Percentiles rank a stretch among this genome's conserved stretches.
Evolutionary conservation across 768 basidiomycete genomes (phyloP).

Genomic region (Chlorophyllum brunneum): DNA sequence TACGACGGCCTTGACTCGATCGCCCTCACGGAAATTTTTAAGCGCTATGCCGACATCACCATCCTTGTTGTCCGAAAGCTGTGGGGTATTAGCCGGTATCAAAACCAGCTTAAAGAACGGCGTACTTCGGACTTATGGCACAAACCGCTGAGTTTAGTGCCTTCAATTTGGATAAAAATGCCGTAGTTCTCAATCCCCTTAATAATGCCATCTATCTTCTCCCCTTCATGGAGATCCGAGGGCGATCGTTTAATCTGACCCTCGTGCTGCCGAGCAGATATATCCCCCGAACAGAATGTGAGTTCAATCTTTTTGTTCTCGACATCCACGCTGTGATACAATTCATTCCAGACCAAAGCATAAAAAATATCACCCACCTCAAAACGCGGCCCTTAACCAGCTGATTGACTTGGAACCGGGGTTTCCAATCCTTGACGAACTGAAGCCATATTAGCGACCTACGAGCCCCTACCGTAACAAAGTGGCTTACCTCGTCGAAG

Average conservation of each 20-base stretch:
- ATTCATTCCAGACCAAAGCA: background rate
- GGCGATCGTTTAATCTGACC: conserved; percentile 25
- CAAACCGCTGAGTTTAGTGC: conserved; percentile 78
- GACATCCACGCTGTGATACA: conserved; percentile 55
- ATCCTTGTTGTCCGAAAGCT: conserved; percentile 87
- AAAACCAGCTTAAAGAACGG: conserved; percentile 6
- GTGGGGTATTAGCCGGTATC: conserved; percentile 3
- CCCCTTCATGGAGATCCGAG: conserved; percentile 67
- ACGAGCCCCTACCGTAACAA: background rate
- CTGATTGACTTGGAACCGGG: conserved; percentile 72
- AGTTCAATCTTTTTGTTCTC: conserved; percentile 84
- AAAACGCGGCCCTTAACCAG: conserved; percentile 84
- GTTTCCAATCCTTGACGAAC: conserved; percentile 97
- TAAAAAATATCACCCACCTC: conserved; percentile 41
- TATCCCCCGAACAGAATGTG: conserved; percentile 72
- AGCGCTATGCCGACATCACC: conserved; percentile 78
- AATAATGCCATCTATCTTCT: conserved; percentile 76
- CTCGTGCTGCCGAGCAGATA: conserved; percentile 32
- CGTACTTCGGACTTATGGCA: conserved; percentile 92
- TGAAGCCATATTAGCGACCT: conserved; percentile 27
- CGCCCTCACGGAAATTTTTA: conserved; percentile 80
- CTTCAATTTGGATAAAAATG: conserved; percentile 88
- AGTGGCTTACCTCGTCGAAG: conserved; percentile 70
- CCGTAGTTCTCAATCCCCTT: conserved; percentile 87
- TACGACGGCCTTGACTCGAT: conserved; percentile 78